These are phyloP conservation scores for Epichloe amarillans DNA, from an alignment of 2,329 filamentous ascomycete genomes.

Conservation along the genomic window DNA sequence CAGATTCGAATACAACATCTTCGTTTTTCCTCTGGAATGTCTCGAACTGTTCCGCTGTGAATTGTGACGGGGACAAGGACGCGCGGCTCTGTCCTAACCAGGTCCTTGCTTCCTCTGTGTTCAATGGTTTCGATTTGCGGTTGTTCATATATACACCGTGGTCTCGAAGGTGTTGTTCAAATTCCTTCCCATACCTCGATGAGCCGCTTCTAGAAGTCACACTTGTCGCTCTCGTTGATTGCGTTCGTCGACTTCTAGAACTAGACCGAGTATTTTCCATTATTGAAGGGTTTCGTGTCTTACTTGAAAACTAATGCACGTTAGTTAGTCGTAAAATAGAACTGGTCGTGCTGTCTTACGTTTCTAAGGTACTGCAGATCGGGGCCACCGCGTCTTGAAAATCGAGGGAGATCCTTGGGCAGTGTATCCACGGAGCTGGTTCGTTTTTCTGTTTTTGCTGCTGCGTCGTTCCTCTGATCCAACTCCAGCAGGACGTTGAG, in stretches of 20 bases:
- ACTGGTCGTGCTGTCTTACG: constrained; percentile 19
- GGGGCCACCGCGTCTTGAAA: constrained; percentile 1
- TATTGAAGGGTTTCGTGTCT: neutral
- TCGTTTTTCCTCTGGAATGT: neutral
- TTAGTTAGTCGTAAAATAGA: neutral
- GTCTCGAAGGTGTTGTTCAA: neutral
- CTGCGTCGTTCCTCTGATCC: constrained; percentile 11
- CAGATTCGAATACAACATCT: neutral
- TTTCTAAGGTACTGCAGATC: neutral
- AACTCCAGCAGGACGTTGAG: constrained; percentile 15
- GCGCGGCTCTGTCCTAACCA: neutral
- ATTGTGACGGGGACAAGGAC: neutral
- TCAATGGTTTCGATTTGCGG: constrained; percentile 14
- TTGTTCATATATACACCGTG: constrained; percentile 1
- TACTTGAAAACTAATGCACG: neutral
- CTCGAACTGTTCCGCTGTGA: neutral
- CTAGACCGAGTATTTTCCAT: neutral
- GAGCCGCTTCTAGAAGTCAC: neutral
- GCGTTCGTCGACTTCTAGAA: neutral
- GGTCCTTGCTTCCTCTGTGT: neutral
- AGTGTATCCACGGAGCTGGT: neutral
- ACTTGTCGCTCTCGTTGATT: neutral
- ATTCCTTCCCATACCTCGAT: constrained; percentile 1
- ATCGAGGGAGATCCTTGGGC: neutral
- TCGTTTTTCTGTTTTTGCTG: neutral